phyloP scores from a whole-genome alignment of 805 yeast genomes.

The Cyberlindnera veronae region DNA sequence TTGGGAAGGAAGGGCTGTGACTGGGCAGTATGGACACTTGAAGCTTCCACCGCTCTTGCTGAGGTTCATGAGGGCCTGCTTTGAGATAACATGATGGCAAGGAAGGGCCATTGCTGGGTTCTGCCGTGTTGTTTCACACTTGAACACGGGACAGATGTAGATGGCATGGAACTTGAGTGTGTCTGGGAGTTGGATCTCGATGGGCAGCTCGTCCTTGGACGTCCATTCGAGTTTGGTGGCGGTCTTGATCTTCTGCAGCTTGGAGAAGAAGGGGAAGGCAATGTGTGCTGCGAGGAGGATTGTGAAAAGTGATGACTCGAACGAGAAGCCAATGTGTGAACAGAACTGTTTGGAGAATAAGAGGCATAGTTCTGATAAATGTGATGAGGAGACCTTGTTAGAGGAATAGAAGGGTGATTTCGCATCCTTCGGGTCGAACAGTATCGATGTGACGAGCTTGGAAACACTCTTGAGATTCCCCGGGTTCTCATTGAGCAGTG shows the following conservation, averaged over 20 bases:
- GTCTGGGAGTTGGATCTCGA: conserved; percentile 54
- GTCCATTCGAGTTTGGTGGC: conserved; percentile 49
- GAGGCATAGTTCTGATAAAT: conserved; percentile 30
- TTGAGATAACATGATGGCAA: conserved; percentile 62
- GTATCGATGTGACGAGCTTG: conserved; percentile 38
- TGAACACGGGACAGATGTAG: conserved; percentile 68
- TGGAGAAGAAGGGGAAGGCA: conserved; percentile 50
- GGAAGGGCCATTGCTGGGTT: conserved; percentile 64
- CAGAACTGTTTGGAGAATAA: conserved; percentile 49
- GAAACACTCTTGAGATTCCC: conserved; percentile 38
- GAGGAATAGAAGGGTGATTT: conserved; percentile 24
- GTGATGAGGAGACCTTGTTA: conserved; percentile 22
- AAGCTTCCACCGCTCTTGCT: conserved; percentile 42
- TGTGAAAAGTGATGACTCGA: conserved; percentile 50
- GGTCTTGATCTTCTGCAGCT: conserved; percentile 41
- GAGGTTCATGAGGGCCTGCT: conserved; percentile 47
- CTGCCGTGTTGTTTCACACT: conserved; percentile 51
- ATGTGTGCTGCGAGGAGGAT: conserved; percentile 50
- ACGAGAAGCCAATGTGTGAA: conserved; percentile 42
- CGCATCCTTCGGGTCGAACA: conserved; percentile 21
- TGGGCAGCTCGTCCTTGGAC: conserved; percentile 56
- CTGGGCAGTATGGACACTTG: conserved; percentile 74
- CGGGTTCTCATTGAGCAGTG: conserved; percentile 36
- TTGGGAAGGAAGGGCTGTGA: conserved; percentile 38
- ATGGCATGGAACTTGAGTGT: conserved; percentile 57